Evolutionary conservation across 2,329 filamentous ascomycete genomes (phyloP), one percentile per base, ranked within the genome.

Genomic region (Chrysosporium keratinophilum): DNA sequence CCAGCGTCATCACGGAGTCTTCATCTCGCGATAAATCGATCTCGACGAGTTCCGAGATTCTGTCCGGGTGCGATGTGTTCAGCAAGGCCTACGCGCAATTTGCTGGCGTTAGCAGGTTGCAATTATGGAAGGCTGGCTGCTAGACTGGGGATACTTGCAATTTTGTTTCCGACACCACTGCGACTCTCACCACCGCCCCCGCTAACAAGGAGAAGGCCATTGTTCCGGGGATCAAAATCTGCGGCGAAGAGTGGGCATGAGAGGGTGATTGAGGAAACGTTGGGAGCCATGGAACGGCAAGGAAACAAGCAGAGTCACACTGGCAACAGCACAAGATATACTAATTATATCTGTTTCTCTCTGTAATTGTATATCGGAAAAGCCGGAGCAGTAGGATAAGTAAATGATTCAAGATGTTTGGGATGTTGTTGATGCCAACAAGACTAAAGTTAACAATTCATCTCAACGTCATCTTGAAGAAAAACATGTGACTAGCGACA

Each of bases 1-100:
- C 88, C 48, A 96, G 76, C 52, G 86, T 90, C 59, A 85, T 88
- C 55, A 95, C 87, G 54, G 86, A 94, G 70, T 97, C 91, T 72
- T 96, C 90, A 65, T 90, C 82, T 61, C 82, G 79, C 57, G 86
- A 86, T 47, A 95, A 81, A 56, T 88, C 82, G 64, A 91, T 76
- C 61, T 95, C 87, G 59, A 83, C 80, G 19, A 78, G 74, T 60
- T 84, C 74, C 58, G 82, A 77, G 48, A 88, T 73, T 46, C 83
- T 79, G 54, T 80, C 75, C 37, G 79, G 82, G 62, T 74, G 74
- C 15, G 80, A 81, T n/a, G 83, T 78, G 66, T 91, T 83, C 58
- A 95, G 76, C 12, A 89, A 74, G 31, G 81, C 83, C 84, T 87
- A 61, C 43, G 52, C 14, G 41, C 3, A 28, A 35, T 14, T 28